Conservation (phyloP, 1,284 basidiomycete genomes). For the Cryptococcus sp. region DNA sequence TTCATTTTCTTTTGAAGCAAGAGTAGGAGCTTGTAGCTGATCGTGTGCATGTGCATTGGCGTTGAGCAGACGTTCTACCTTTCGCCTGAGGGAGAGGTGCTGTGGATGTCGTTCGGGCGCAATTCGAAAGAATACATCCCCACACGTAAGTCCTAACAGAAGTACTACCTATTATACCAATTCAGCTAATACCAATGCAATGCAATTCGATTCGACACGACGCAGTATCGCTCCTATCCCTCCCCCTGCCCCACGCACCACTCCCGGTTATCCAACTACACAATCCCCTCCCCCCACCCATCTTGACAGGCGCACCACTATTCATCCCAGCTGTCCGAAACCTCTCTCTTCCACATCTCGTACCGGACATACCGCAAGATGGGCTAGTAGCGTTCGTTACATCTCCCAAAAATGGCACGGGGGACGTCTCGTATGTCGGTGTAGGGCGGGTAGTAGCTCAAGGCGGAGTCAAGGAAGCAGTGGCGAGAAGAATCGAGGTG, state of each 20-base stretch:
- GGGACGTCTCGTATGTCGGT: slow-evolving; percentile 41
- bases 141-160: slow-evolving; percentile 57
- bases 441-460: slow-evolving; percentile 43
- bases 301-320: slow-evolving; percentile 57
- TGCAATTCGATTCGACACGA: slow-evolving; percentile 54
- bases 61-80: slow-evolving; percentile 18
- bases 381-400: slow-evolving; percentile 42
- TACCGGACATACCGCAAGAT: slow-evolving; percentile 44
- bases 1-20: neutral
- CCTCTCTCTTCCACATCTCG: slow-evolving; percentile 36
- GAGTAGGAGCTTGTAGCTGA: neutral
- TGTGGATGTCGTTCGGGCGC: slow-evolving; percentile 74
- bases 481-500: slow-evolving; percentile 34
- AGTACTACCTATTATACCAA: neutral
- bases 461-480: slow-evolving; percentile 44
- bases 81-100: slow-evolving; percentile 68
- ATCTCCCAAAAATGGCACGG: slow-evolving; percentile 21
- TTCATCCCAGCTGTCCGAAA: slow-evolving; percentile 51
- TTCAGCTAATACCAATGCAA: too few relatives aligned
- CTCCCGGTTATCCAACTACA: slow-evolving; percentile 47
- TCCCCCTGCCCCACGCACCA: slow-evolving; percentile 28
- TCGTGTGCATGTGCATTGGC: neutral
- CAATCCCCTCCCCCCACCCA: slow-evolving; percentile 46
- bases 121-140: slow-evolving; percentile 64
- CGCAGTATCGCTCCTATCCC: slow-evolving; percentile 53